These are phyloP conservation scores for Plasmodium cynomolgi DNA, from an alignment of 169 alveolate species.

Conservation along the genomic window DNA sequence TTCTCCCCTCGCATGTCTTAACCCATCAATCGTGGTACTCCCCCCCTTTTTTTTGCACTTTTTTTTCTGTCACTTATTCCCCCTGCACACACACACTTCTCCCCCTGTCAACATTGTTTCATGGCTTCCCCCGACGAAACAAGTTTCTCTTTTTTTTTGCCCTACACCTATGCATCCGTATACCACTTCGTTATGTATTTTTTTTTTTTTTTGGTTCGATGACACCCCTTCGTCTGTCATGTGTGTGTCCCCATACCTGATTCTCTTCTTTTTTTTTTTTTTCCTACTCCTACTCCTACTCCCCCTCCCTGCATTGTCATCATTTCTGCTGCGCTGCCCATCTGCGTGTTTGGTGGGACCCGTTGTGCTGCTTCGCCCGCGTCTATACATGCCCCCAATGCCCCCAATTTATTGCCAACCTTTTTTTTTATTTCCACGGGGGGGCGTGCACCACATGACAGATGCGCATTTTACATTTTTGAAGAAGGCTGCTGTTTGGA, in stretches of 20 bases:
- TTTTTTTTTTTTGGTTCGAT: background rate
- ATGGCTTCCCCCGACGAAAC: background rate
- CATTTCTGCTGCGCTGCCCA: background rate
- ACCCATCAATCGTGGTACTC: background rate
- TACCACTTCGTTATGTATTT: background rate
- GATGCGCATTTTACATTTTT: background rate
- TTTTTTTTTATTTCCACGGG: background rate
- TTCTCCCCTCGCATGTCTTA: background rate
- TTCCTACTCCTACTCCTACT: background rate
- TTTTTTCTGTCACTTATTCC: background rate
- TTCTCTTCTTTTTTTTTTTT: background rate
- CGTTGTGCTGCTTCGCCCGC: background rate
- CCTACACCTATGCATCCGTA: background rate
- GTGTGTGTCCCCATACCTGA: background rate
- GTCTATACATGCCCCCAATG: background rate
- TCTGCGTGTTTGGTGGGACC: background rate
- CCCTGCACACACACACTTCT: background rate
- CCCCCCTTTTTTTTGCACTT: background rate
- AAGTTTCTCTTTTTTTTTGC: background rate
- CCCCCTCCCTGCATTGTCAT: background rate
- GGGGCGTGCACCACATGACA: background rate
- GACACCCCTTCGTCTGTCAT: background rate
- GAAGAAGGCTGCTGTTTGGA: background rate
- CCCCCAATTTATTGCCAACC: background rate
- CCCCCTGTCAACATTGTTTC: constrained; percentile 5